Percentiles rank a stretch among this genome's conserved stretches.
Evolutionary conservation across 352 stramenopile genomes (phyloP).

Genomic region (Globisporangium heterothallicum): DNA sequence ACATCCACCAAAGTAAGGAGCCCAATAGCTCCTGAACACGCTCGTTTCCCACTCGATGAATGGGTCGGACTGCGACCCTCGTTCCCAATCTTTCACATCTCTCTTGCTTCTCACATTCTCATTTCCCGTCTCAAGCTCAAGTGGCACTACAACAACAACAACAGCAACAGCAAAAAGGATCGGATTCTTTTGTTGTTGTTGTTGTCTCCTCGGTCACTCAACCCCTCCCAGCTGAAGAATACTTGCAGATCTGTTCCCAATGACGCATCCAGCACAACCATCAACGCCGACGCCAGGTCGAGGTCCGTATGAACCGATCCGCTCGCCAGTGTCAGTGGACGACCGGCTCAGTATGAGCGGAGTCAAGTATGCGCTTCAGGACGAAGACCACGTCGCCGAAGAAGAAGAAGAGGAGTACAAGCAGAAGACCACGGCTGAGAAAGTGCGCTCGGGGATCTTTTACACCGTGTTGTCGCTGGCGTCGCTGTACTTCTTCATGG

Average conservation of each 20-base stretch:
- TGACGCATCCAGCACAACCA: not conserved
- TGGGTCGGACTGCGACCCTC: no score
- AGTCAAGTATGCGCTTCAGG: not conserved
- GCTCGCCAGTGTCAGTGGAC: not conserved
- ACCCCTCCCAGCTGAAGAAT: not conserved
- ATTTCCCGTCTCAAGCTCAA: conserved; percentile 2
- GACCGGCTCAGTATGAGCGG: no score
- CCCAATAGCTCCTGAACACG: no score
- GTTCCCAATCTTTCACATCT: no score
- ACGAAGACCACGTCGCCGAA: conserved; percentile 14
- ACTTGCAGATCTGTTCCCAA: not conserved
- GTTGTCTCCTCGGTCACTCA: not conserved
- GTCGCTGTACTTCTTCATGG: conserved; percentile 79
- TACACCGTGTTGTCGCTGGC: conserved; percentile 27
- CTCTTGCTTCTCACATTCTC: conserved; percentile 4
- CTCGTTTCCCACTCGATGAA: no score
- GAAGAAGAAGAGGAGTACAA: conserved; percentile 14
- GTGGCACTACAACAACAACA: no score
- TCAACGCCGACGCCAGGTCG: not conserved
- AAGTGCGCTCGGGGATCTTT: conserved; percentile 26
- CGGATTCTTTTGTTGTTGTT: no score
- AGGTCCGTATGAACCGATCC: not conserved
- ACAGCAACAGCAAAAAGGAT: no score
- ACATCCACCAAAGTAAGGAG: no score
- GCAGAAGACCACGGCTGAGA: conserved; percentile 19